Evolutionary conservation across 768 basidiomycete species (phyloP).

Genomic region (Tricholoma terreum): DNA sequence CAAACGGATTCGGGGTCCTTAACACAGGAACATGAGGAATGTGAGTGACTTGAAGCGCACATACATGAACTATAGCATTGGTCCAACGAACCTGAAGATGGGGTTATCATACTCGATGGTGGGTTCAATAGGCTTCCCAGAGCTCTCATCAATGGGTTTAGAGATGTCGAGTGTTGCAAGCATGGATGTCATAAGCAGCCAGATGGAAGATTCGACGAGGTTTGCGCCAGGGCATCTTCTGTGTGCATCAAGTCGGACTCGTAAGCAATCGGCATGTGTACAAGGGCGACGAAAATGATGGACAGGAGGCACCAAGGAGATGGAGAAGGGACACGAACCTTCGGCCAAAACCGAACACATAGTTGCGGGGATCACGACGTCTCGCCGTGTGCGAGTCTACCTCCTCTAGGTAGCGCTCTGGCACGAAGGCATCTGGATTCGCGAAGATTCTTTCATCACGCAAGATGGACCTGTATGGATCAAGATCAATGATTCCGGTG

Average conservation of each 20-base stretch:
- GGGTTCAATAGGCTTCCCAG: slow-evolving; percentile 46
- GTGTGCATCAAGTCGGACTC: background rate
- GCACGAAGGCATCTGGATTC: slow-evolving; percentile 48
- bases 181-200: slow-evolving; percentile 54
- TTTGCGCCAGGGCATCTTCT: slow-evolving; percentile 64
- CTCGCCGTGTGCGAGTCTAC: slow-evolving; percentile 25
- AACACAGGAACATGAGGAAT: background rate
- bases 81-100: slow-evolving; percentile 51
- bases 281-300: background rate
- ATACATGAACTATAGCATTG: background rate
- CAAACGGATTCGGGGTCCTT: slow-evolving; percentile 49
- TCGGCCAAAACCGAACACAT: slow-evolving; percentile 41
- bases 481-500: background rate
- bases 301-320: background rate
- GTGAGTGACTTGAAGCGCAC: slow-evolving; percentile 4
- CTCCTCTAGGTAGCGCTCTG: slow-evolving; percentile 47
- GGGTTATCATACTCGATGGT: slow-evolving; percentile 54
- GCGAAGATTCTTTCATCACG: slow-evolving; percentile 50
- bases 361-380: slow-evolving; percentile 30
- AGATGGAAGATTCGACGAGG: slow-evolving; percentile 61
- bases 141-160: slow-evolving; percentile 45
- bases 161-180: slow-evolving; percentile 56
- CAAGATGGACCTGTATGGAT: slow-evolving; percentile 39
- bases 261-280: background rate
- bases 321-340: slow-evolving; percentile 24